Conservation (phyloP, 441 rosid genomes). For the Geranium incanum region DNA sequence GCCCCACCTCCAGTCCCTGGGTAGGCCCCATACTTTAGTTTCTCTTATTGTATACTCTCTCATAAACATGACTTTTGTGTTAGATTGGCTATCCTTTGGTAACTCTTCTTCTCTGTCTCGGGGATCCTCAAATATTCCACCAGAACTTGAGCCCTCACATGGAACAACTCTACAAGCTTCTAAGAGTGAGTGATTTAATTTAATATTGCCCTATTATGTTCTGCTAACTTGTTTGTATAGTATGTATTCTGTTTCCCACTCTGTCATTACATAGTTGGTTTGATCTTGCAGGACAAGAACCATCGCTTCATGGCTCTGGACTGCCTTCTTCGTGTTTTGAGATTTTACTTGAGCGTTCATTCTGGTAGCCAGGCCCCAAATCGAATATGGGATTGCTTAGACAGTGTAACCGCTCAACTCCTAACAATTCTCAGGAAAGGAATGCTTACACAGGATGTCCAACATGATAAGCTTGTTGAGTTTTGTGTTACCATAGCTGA, state of each 20-base stretch:
- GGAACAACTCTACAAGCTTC: slow-evolving; percentile 98
- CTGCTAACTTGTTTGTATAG: no score
- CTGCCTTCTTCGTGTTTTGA: slow-evolving; percentile 93
- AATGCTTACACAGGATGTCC: slow-evolving; percentile 93
- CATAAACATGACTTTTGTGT: slow-evolving; percentile 19
- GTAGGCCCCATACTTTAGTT: not conserved
- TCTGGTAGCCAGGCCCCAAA: slow-evolving; percentile 90
- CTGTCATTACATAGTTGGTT: not conserved
- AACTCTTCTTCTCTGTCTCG: slow-evolving; percentile 97
- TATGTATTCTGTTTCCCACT: no score
- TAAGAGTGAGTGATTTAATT: slow-evolving; percentile 58
- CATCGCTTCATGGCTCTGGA: slow-evolving; percentile 98
- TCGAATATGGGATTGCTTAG: slow-evolving; percentile 94
- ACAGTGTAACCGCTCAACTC: slow-evolving; percentile 96
- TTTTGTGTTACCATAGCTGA: slow-evolving; percentile 96
- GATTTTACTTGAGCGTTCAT: slow-evolving; percentile 91
- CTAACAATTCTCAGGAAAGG: slow-evolving; percentile 84
- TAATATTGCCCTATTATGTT: not conserved
- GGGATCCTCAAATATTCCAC: slow-evolving; percentile 94
- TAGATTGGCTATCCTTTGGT: slow-evolving; percentile 99
- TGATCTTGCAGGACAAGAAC: slow-evolving; percentile 74
- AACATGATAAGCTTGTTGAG: slow-evolving; percentile 96
- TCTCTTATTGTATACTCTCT: slow-evolving; percentile 21
- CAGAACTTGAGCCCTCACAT: slow-evolving; percentile 76
- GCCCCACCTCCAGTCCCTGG: no score